Conservation (phyloP, 306 rosid genomes). For the Carpinus viminea region DNA sequence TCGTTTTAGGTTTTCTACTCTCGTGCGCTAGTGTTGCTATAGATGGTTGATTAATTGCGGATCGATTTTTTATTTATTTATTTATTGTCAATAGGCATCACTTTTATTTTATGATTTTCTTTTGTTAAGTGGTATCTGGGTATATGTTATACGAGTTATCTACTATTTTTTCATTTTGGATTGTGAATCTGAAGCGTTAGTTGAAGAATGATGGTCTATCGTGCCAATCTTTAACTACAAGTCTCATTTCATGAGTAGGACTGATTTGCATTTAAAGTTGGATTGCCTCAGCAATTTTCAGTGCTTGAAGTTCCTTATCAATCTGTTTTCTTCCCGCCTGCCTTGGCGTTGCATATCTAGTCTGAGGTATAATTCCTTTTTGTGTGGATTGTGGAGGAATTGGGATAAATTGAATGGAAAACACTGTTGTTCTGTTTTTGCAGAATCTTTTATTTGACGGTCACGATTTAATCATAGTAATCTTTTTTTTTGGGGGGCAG, state of each 20-base stretch:
- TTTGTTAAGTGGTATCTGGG: neutral
- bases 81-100: neutral
- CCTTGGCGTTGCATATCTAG: neutral
- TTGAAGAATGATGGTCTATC: neutral
- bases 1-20: neutral
- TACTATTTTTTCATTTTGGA: constrained; percentile 1
- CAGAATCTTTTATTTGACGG: no score
- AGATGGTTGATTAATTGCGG: constrained; percentile 10
- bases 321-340: no score
- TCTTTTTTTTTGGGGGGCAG: no score
- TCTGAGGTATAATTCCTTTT: neutral
- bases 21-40: constrained; percentile 22
- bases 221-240: neutral
- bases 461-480: neutral
- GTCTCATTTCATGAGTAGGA: neutral
- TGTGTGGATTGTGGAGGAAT: neutral
- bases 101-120: no score
- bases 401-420: neutral
- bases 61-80: neutral
- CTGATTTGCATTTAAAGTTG: neutral
- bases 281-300: neutral
- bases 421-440: neutral
- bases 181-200: neutral
- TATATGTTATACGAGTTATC: neutral
- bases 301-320: neutral